phyloP scores from a whole-genome alignment of 345 rosid genomes.

The Hibiscus tridactylites region DNA sequence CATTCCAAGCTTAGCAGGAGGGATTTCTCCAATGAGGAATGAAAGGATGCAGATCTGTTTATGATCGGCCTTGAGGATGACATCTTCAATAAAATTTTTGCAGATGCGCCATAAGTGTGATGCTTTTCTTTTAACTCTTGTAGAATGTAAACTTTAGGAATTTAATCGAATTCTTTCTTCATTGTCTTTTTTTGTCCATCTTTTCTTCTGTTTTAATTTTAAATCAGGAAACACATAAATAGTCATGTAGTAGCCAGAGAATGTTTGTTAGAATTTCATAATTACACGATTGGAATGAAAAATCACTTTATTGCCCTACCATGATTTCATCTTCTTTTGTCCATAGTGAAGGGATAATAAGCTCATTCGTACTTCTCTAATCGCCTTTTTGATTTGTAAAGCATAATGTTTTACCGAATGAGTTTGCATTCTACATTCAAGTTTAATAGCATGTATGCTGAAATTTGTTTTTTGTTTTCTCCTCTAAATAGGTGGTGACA shows the following conservation, averaged over 20 bases:
- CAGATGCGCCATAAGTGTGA: slow-evolving; percentile 35
- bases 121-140: slow-evolving; percentile 26
- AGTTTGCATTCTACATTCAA: neutral
- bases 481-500: too few species aligned
- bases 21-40: too few species aligned
- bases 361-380: neutral
- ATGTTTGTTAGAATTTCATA: slow-evolving; percentile 13
- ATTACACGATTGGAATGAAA: slow-evolving; percentile 22
- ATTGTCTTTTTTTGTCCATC: slow-evolving; percentile 14
- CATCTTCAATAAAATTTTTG: slow-evolving; percentile 35
- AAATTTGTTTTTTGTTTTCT: too few species aligned
- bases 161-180: slow-evolving; percentile 26
- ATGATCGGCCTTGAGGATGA: too few species aligned
- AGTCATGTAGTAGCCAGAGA: slow-evolving; percentile 14
- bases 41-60: too few species aligned
- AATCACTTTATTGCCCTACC: slow-evolving; percentile 11
- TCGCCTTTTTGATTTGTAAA: neutral
- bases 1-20: too few species aligned
- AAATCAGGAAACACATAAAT: slow-evolving; percentile 8
- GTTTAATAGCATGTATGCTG: too few species aligned
- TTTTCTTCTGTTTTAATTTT: slow-evolving; percentile 14
- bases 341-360: too few species aligned
- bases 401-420: neutral
- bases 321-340: slow-evolving; percentile 1
- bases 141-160: slow-evolving; percentile 22